Base-by-base conservation (phyloP, 345 rosid species). In the Corchorus olitorius region DNA sequence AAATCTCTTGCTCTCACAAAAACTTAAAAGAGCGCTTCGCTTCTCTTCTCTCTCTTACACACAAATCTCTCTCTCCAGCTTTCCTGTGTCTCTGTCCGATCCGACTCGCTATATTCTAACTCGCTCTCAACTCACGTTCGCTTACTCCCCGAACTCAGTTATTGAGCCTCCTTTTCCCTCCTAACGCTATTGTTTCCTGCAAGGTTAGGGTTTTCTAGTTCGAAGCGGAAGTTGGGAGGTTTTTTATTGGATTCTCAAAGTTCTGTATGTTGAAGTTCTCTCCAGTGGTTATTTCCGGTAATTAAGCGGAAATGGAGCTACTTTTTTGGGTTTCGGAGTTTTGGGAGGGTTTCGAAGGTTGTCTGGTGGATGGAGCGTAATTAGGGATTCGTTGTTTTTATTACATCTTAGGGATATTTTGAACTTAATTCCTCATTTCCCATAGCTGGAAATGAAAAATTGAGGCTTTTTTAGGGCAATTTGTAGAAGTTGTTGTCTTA, bases 311-410 rank as follows among this genome's bases (percentile, higher is more conserved):
- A 56, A 84, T 80, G 85, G 74, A 74, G 56, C 54, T 13, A 19
- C n/a, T 61, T 73, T 60, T 34, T 15, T 70, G 54, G 22, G 54
- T 59, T 79, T 58, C 27, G 49, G 52, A 34, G 73, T 41, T 75
- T 19, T 15, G 39, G 43, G 49, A 65, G 33, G 60, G 46, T 34
- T 34, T 33, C 33, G 22, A 12, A 71, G 80, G 20, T 72, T 76
- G 22, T 34, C 15, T 48, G 52, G 76, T 67, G 41, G 75, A 65
- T 74, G 59, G 66, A 60, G 66, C 33, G 59, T 66, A 46, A 63
- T 75, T 78, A 61, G 86, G 83, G 77, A 68, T 74, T 74, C 75
- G 14, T 60, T 17, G 14, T 69, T 58, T 13, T 22, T 77, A 73
- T 33, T 10, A 52, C 11, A 67, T 27, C 64, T 78, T 59, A 49